These are phyloP conservation scores for Mycena crocata DNA, from an alignment of 768 basidiomycete species.

Conservation along the genomic window DNA sequence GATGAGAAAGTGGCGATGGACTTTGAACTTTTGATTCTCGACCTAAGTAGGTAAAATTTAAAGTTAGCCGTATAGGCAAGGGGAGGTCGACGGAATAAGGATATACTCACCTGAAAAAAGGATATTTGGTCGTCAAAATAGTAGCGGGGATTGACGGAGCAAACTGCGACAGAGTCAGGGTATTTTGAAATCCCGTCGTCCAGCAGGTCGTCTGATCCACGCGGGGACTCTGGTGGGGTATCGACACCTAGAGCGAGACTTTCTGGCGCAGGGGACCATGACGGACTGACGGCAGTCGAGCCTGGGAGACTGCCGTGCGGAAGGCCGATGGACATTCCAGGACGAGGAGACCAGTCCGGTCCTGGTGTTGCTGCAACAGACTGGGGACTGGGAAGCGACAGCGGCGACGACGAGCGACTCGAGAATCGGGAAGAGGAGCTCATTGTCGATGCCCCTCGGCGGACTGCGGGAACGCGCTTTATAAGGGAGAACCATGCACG, in stretches of 20 bases:
- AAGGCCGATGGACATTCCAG: slow-evolving; percentile 25
- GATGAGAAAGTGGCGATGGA: slow-evolving; percentile 37
- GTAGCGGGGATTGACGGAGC: slow-evolving; percentile 30
- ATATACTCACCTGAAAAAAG: slow-evolving; percentile 20
- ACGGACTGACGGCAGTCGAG: slow-evolving; percentile 28
- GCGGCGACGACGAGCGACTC: slow-evolving; percentile 28
- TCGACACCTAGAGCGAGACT: slow-evolving; percentile 27
- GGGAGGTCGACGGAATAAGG: background rate
- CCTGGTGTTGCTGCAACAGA: slow-evolving; percentile 27
- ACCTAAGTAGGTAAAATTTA: slow-evolving; percentile 16
- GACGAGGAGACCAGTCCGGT: slow-evolving; percentile 29
- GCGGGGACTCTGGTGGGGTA: slow-evolving; percentile 14
- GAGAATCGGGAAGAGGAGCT: slow-evolving; percentile 14
- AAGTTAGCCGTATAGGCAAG: background rate
- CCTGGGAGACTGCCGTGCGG: slow-evolving; percentile 26
- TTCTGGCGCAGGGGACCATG: slow-evolving; percentile 32
- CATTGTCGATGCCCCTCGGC: background rate
- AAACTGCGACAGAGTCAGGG: background rate
- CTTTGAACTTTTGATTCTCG: slow-evolving; percentile 32
- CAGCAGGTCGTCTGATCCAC: slow-evolving; percentile 13
- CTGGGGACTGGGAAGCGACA: slow-evolving; percentile 16
- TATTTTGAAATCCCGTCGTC: slow-evolving; percentile 23
- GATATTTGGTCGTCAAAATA: slow-evolving; percentile 34
- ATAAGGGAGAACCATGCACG: slow-evolving; percentile 31
- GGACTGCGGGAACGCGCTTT: slow-evolving; percentile 7